Percentiles rank a stretch among this genome's conserved stretches.
phyloP scores from a whole-genome alignment of 176 grass and related monocot genomes.

The Secale cereale region DNA sequence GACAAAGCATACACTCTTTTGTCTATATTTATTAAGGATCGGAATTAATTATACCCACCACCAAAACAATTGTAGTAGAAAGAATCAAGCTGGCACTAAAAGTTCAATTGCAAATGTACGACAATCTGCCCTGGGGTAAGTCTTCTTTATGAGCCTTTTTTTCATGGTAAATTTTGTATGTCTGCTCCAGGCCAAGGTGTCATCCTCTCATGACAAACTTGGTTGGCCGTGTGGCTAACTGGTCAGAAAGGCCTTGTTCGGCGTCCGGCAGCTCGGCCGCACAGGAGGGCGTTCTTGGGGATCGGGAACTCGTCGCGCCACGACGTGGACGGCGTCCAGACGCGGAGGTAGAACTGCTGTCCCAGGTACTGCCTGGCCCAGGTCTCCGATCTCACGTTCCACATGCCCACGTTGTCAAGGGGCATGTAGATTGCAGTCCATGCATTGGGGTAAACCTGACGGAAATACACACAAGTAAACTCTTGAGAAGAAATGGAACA shows the following conservation, averaged over 20 bases:
- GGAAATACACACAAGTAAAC: not conserved
- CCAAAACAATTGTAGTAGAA: slow-evolving; percentile 17
- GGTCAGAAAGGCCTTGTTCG: slow-evolving; percentile 62
- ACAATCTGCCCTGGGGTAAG: slow-evolving; percentile 12
- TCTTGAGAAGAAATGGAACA: not conserved
- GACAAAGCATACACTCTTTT: too few species aligned
- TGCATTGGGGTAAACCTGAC: slow-evolving; percentile 79
- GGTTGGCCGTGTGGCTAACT: not conserved
- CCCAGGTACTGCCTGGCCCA: slow-evolving; percentile 87
- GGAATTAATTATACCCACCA: slow-evolving; percentile 30
- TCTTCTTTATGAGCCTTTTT: not conserved
- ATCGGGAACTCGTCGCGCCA: slow-evolving; percentile 77
- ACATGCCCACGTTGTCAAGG: slow-evolving; percentile 91
- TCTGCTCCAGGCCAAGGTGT: slow-evolving; percentile 27
- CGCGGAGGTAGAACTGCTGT: slow-evolving; percentile 90
- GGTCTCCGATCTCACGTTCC: slow-evolving; percentile 78
- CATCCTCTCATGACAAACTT: slow-evolving; percentile 69
- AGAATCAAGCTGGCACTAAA: slow-evolving; percentile 10
- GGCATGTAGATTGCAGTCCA: slow-evolving; percentile 95
- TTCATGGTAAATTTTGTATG: not conserved
- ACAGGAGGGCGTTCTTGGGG: slow-evolving; percentile 91
- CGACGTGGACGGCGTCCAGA: slow-evolving; percentile 75
- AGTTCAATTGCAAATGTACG: not conserved
- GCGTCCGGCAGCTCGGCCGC: slow-evolving; percentile 64
- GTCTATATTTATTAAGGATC: slow-evolving; percentile 13